Evolutionary conservation across 805 yeast species (phyloP), one percentile per base, ranked within the genome.

Genomic region (Saturnispora bothae): DNA sequence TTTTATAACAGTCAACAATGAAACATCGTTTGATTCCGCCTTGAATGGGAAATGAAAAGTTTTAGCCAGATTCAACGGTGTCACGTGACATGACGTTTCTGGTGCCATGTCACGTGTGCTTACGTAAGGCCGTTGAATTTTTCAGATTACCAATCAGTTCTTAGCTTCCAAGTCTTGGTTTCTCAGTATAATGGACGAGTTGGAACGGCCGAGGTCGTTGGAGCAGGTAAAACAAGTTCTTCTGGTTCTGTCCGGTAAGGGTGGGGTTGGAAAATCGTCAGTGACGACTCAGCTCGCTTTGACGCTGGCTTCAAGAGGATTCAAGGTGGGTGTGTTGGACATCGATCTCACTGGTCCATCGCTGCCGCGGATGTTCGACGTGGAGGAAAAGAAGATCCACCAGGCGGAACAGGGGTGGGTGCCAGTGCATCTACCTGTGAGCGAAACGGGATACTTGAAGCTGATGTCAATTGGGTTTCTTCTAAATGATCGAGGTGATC

Each of bases 261-360:
- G 96, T 21, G 96, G 98, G 18, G 98, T 92, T 1, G 98, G 98
- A 2, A 92, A 92, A 56, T 85, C 96, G 10, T 85, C 96, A 0
- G 86, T 92, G 2, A 88, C 98, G 3, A 83, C 96, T 0, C 99
- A 92, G 54, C 66, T 86, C 1, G 97, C 96, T 0, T 66, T 92
- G n/a, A 68, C 88, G 0, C 64, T 92, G 22, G 83, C 78, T 5
- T 61, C 66, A 12, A 64, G 71, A 52, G 94, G 92, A 2, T 74
- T 56, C 51, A 78, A 71, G 49, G 96, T 92, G n/a, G 98, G 98
- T 2, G 94, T 92, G 0, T 63, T 92, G 18, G 98, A 92, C 54
- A 85, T 92, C 16, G 98, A 92, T 63, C 64, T 92, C 31, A 92
- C 98, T 0, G 98, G 98, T 0, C 98, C 98, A 0, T 88, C 96